Evolutionary conservation across 441 rosid species (phyloP).

Genomic region (Macaranga tanarius): DNA sequence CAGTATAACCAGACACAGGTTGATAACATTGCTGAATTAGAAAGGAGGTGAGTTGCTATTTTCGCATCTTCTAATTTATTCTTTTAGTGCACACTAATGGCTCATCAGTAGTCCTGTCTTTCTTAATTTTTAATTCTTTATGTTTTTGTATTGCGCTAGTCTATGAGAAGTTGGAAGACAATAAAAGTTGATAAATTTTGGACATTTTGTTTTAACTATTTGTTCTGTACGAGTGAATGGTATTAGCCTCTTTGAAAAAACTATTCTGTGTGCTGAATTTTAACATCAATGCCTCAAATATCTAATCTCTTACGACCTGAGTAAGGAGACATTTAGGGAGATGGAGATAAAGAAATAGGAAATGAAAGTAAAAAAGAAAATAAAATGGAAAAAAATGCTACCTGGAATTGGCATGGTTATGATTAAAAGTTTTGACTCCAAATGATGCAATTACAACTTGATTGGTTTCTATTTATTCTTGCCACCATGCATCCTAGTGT

Average conservation of each 20-base stretch:
- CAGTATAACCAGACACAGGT: slow-evolving; percentile 96
- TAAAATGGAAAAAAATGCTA: not conserved
- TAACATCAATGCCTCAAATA: not conserved
- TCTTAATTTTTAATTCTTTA: not conserved
- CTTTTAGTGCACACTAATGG: not conserved
- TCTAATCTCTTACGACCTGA: not conserved
- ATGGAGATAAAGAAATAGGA: slow-evolving; percentile 6
- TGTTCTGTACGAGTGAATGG: no score
- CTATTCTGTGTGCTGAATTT: not conserved
- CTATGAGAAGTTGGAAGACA: not conserved
- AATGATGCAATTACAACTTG: not conserved
- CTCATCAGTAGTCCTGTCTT: not conserved
- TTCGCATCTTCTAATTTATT: not conserved
- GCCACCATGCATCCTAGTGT: not conserved
- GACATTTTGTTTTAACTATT: no score
- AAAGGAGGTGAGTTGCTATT: slow-evolving; percentile 55
- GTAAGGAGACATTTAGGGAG: not conserved
- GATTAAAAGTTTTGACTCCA: slow-evolving; percentile 4
- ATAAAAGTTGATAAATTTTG: not conserved
- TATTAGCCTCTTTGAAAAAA: no score
- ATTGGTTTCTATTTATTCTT: not conserved
- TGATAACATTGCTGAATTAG: slow-evolving; percentile 90
- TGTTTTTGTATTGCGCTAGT: not conserved
- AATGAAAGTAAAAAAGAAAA: not conserved
- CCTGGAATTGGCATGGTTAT: not conserved